Percentiles rank a stretch among this genome's conserved stretches.
Conservation (phyloP, 495 filamentous ascomycete species). For the Hypoxylon perforatum region DNA sequence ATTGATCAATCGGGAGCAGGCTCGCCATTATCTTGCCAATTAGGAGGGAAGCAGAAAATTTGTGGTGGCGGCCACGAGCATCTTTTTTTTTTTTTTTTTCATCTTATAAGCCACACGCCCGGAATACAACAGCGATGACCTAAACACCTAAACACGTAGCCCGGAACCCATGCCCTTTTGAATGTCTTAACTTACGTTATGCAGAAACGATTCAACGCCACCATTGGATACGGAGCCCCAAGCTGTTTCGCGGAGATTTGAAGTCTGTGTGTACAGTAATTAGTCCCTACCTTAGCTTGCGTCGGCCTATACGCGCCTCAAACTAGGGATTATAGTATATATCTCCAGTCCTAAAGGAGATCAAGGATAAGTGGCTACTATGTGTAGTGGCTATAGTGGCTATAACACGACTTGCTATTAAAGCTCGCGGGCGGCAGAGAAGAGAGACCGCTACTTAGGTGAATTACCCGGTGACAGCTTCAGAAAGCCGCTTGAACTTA, state of each 20-base stretch:
- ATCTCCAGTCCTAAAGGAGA: too few relatives aligned
- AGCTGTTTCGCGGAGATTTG: conserved; percentile 28
- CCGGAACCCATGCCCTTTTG: not conserved
- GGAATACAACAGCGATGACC: too few relatives aligned
- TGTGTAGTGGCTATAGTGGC: not conserved
- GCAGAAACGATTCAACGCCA: conserved; percentile 6
- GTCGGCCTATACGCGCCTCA: conserved; percentile 7
- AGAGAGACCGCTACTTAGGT: conserved; percentile 7
- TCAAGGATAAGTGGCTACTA: conserved; percentile 1
- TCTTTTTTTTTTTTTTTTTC: not conserved
- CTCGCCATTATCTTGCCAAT: not conserved
- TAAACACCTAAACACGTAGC: too few relatives aligned
- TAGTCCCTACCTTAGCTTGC: conserved; percentile 9
- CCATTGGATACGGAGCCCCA: conserved; percentile 12
- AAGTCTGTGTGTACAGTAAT: conserved; percentile 28
- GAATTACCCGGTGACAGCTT: conserved; percentile 29
- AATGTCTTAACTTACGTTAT: not conserved
- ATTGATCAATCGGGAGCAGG: conserved; percentile 19
- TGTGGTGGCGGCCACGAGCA: conserved; percentile 11
- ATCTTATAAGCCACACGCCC: not conserved
- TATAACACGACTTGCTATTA: conserved; percentile 1
- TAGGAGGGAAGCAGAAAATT: not conserved
- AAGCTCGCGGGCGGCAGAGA: conserved; percentile 12
- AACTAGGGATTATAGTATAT: not conserved
- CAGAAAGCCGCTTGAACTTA: conserved; percentile 13